A percentile compares a stretch with the other conserved stretches of the same genome.
Conservation (phyloP, 2,329 filamentous ascomycete genomes). For the Paecilomyces formosus region DNA sequence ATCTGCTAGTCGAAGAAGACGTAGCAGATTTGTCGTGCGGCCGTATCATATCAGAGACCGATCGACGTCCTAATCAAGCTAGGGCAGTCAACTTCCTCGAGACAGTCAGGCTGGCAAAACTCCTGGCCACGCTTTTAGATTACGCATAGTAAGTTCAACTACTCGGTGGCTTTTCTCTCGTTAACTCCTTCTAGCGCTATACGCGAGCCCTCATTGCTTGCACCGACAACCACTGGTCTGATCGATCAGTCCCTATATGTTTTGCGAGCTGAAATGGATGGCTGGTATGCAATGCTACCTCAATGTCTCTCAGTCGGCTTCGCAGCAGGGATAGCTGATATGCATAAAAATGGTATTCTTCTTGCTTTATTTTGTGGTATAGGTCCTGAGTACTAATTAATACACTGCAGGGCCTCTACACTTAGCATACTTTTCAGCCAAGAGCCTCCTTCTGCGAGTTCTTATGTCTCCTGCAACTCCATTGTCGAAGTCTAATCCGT, state of each 20-base stretch:
- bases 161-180: neutral
- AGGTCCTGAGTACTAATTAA: neutral
- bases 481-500: constrained; percentile 34
- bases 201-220: neutral
- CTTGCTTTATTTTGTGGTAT: neutral
- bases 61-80: constrained; percentile 23
- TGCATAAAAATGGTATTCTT: constrained; percentile 12
- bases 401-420: constrained; percentile 28
- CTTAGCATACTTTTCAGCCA: constrained; percentile 35
- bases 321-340: constrained; percentile 4
- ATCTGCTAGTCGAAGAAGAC: constrained; percentile 38
- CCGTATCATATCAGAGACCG: constrained; percentile 23
- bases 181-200: neutral
- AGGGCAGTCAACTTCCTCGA: constrained; percentile 33
- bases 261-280: constrained; percentile 9
- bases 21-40: constrained; percentile 26
- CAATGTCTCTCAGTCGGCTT: constrained; percentile 11
- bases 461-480: constrained; percentile 42
- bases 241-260: constrained; percentile 5
- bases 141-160: constrained; percentile 7
- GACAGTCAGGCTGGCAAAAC: constrained; percentile 9
- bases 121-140: constrained; percentile 9
- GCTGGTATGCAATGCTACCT: constrained; percentile 12
- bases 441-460: constrained; percentile 37
- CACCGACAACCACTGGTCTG: constrained; percentile 2